These are phyloP conservation scores for Dorcoceras hygrometricum DNA, from an alignment of 257 asterid genomes.

Conservation along the genomic window DNA sequence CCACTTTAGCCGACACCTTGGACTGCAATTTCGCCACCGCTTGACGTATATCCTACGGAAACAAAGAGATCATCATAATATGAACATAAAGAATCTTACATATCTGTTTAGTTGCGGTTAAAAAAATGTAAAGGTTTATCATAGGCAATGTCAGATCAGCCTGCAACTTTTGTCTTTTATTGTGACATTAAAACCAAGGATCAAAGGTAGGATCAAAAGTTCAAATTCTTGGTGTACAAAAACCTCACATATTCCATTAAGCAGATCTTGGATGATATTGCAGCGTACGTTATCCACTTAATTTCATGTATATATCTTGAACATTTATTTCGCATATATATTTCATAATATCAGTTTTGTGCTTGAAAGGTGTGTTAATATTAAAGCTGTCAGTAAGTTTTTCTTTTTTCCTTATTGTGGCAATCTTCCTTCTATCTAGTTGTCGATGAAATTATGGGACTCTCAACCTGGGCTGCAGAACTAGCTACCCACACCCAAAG, in stretches of 20 bases:
- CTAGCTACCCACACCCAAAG: too few relatives aligned
- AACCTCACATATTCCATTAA: neutral
- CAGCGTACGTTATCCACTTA: neutral
- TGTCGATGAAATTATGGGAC: too few relatives aligned
- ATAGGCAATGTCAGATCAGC: neutral
- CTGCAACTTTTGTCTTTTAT: neutral
- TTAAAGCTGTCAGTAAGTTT: too few relatives aligned
- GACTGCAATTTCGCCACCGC: conserved; percentile 70
- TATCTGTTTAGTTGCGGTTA: neutral
- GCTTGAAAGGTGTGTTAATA: too few relatives aligned
- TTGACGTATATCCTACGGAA: conserved; percentile 71
- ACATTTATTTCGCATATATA: too few relatives aligned
- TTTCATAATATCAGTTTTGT: neutral
- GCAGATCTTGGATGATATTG: neutral
- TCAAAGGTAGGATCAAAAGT: too few relatives aligned
- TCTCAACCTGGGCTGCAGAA: too few relatives aligned
- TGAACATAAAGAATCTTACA: neutral
- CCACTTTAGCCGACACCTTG: conserved; percentile 74
- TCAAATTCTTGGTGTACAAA: neutral
- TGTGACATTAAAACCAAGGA: too few relatives aligned
- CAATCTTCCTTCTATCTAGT: too few relatives aligned
- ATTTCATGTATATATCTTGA: neutral
- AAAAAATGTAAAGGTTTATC: too few relatives aligned
- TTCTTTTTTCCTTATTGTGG: too few relatives aligned
- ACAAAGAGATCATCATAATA: neutral